A percentile compares a stretch with the other conserved stretches of the same genome.
Evolutionary conservation across 805 yeast genomes (phyloP).

Genomic region (Cyberlindnera sargentensis): DNA sequence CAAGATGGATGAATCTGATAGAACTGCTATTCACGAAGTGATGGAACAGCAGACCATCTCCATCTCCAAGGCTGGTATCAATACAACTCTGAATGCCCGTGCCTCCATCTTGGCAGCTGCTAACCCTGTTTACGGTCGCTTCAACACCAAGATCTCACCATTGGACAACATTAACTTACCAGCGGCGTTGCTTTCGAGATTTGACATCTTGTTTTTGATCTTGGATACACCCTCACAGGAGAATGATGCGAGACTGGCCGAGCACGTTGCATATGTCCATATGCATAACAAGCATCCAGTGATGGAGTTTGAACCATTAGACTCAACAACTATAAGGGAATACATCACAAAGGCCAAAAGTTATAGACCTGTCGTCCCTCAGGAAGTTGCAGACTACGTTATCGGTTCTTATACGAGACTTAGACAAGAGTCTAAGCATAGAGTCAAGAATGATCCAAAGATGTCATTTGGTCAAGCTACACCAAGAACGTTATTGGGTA

Average conservation of each 20-base stretch:
- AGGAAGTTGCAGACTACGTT: slow-evolving; percentile 79
- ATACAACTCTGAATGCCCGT: slow-evolving; percentile 92
- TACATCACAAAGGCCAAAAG: slow-evolving; percentile 81
- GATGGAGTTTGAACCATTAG: slow-evolving; percentile 66
- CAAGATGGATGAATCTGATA: slow-evolving; percentile 97
- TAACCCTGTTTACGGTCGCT: slow-evolving; percentile 93
- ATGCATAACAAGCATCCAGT: slow-evolving; percentile 84
- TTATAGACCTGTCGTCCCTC: slow-evolving; percentile 77
- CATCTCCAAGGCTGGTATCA: slow-evolving; percentile 98
- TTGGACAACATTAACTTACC: slow-evolving; percentile 98
- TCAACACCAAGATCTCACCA: slow-evolving; percentile 92
- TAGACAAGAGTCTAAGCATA: slow-evolving; percentile 89
- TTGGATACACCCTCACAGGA: slow-evolving; percentile 88
- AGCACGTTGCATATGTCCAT: slow-evolving; percentile 92
- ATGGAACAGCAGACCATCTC: slow-evolving; percentile 99
- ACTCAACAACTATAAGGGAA: slow-evolving; percentile 75
- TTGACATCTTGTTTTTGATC: slow-evolving; percentile 96
- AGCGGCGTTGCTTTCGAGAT: slow-evolving; percentile 92
- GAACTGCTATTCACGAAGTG: slow-evolving; percentile 98
- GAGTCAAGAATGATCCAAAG: slow-evolving; percentile 53
- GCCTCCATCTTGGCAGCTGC: slow-evolving; percentile 98
- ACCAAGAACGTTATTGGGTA: slow-evolving; percentile 92
- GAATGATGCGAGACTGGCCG: slow-evolving; percentile 84
- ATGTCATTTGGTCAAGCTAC: slow-evolving; percentile 97
- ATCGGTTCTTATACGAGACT: slow-evolving; percentile 80